These are phyloP conservation scores for Rutidosis leptorrhynchoides DNA, from an alignment of 129 eudicot genomes.

Conservation along the genomic window DNA sequence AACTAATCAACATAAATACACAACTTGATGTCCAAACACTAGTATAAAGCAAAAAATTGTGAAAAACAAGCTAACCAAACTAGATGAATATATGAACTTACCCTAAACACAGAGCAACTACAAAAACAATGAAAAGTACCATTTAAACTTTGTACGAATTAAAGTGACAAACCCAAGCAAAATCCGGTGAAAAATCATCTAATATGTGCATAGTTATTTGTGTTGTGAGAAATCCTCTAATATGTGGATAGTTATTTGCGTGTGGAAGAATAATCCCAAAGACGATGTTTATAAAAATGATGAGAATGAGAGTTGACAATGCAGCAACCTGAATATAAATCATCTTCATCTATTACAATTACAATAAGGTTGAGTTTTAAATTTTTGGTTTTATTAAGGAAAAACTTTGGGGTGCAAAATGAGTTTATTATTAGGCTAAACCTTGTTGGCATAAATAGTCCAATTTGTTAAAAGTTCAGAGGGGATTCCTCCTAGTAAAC, in stretches of 20 bases:
- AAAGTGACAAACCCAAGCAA: constrained; percentile 65
- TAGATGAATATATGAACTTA: constrained; percentile 13
- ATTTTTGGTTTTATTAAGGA: neutral
- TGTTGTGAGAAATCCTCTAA: constrained; percentile 81
- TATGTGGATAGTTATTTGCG: constrained; percentile 79
- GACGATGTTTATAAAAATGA: constrained; percentile 55
- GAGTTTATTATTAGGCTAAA: neutral
- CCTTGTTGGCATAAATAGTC: constrained; percentile 76
- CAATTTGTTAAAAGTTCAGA: constrained; percentile 46
- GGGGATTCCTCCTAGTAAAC: constrained; percentile 56
- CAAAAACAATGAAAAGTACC: constrained; percentile 43
- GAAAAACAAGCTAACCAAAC: neutral
- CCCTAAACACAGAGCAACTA: constrained; percentile 43
- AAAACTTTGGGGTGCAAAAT: neutral
- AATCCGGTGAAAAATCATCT: constrained; percentile 86
- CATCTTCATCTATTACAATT: neutral
- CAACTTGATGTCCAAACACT: neutral
- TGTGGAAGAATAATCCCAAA: constrained; percentile 83
- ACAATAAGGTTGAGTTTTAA: neutral
- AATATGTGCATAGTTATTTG: constrained; percentile 81
- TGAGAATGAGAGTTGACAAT: constrained; percentile 47
- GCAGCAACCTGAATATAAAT: constrained; percentile 40
- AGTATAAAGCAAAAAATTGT: neutral
- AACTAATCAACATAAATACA: neutral
- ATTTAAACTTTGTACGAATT: constrained; percentile 68